phyloP scores from a whole-genome alignment of 139 green algal genomes.

The Tetradesmus lagerheimii region DNA sequence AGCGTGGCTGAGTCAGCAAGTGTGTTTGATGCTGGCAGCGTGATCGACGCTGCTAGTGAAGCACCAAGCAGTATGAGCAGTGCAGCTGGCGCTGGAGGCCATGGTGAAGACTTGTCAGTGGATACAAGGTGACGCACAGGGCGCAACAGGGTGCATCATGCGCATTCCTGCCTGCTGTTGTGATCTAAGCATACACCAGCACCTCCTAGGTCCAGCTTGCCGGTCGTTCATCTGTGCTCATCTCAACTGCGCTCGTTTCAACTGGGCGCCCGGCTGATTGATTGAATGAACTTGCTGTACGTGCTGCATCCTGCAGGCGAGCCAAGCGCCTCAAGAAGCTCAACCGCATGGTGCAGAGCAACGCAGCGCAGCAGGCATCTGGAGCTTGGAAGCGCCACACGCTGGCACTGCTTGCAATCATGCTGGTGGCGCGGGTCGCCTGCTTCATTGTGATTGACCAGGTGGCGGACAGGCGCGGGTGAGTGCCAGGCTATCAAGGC shows the following conservation, averaged over 20 bases:
- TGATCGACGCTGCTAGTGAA: background rate
- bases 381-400: background rate
- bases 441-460: background rate
- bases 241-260: too few species aligned
- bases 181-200: too few species aligned
- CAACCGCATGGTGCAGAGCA: conserved; percentile 9
- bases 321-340: conserved; percentile 59
- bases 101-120: background rate
- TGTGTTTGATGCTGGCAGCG: background rate
- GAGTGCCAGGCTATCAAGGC: background rate
- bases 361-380: background rate
- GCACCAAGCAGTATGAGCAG: background rate
- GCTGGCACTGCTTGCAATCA: background rate
- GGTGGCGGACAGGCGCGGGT: background rate
- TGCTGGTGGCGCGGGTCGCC: conserved; percentile 25
- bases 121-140: background rate
- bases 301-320: conserved; percentile 39
- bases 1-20: background rate
- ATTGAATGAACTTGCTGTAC: too few species aligned
- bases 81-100: background rate
- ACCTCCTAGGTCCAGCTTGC: too few species aligned
- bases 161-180: too few species aligned
- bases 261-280: too few species aligned
- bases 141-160: too few species aligned
- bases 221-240: too few species aligned